Percentiles rank a stretch among this genome's conserved stretches.
phyloP scores from a whole-genome alignment of 257 asterid genomes.

The Plantago elongata region DNA sequence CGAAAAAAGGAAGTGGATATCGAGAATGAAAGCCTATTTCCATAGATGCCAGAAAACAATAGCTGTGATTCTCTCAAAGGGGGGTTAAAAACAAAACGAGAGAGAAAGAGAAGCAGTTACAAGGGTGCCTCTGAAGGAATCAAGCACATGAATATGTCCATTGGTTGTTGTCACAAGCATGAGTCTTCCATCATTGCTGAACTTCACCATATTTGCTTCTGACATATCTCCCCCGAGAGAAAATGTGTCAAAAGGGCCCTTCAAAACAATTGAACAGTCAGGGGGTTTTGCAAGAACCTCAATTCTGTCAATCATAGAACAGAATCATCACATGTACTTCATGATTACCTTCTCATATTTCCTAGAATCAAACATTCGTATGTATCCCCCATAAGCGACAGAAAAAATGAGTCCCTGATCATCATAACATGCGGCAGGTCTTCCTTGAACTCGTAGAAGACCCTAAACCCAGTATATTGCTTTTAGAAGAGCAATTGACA shows the following conservation, averaged over 20 bases:
- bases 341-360: conserved; percentile 74
- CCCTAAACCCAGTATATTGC: conserved; percentile 45
- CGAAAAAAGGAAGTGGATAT: conserved; percentile 18
- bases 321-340: conserved; percentile 17
- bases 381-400: conserved; percentile 81
- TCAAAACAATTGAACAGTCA: conserved; percentile 28
- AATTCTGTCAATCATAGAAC: conserved; percentile 11
- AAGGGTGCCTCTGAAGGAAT: conserved; percentile 82
- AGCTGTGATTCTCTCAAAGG: neutral
- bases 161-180: conserved; percentile 83
- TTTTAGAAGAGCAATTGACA: conserved; percentile 17
- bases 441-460: conserved; percentile 89
- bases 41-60: conserved; percentile 1
- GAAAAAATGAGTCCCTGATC: conserved; percentile 93
- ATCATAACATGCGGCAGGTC: conserved; percentile 90
- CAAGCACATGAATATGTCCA: conserved; percentile 88
- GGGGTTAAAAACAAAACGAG: neutral
- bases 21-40: conserved; percentile 13
- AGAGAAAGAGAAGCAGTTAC: conserved; percentile 39
- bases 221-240: conserved; percentile 86
- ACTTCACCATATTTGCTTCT: conserved; percentile 85
- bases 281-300: conserved; percentile 9
- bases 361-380: conserved; percentile 93
- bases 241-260: conserved; percentile 95
- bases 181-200: conserved; percentile 88